Base-by-base conservation (phyloP, 192 early-diverging fungal genomes). In the Mortierella alpina region DNA sequence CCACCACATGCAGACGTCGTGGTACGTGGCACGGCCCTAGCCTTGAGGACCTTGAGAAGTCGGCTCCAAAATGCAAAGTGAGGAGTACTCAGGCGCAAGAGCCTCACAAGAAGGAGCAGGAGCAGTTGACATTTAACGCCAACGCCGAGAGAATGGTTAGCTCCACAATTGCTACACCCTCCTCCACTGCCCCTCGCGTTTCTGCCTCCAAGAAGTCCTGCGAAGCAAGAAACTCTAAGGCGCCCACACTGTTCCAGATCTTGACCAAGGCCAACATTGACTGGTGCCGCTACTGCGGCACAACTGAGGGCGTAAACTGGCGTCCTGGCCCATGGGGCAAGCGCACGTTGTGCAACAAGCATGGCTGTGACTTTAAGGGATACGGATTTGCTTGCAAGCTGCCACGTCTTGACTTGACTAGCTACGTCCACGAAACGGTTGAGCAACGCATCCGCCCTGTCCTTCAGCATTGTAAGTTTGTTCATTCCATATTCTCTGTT, bases 321-420 rank as follows among this genome's bases (percentile, higher is more conserved):
- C 90, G 96, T 41, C 96, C 93, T 15, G 96, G 96, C 4, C 96
- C 96, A 50, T 97, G 96, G 96, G 96, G 96, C 48, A 96, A 96
- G 85, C 91, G 94, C 70, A 95, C 96, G 18, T 82, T 97, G 55
- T 97, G 96, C 93, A 97, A 97, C 83, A 96, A 96, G 84, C 96
- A 97, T 79, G 96, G 96, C 59, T 97, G 96, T 82, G 96, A 96
- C 85, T 97, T 95, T 80, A 96, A 96, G 83, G 96, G 96, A 42
- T 97, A 96, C 74, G 96, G 96, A 14, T 96, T 96, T 76, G 93
- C 93, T 0, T 95, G 92, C 70, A 97, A 95, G 73, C 84, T 93
- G 82, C 93, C 93, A 50, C 90, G 96, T 11, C 86, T 97, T 44
- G 93, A 97, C 69, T 87, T 97, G 67, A 91, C 90, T 41, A 87